These are phyloP conservation scores for Ulvella scutata DNA, from an alignment of 139 green algal species.

Conservation along the genomic window DNA sequence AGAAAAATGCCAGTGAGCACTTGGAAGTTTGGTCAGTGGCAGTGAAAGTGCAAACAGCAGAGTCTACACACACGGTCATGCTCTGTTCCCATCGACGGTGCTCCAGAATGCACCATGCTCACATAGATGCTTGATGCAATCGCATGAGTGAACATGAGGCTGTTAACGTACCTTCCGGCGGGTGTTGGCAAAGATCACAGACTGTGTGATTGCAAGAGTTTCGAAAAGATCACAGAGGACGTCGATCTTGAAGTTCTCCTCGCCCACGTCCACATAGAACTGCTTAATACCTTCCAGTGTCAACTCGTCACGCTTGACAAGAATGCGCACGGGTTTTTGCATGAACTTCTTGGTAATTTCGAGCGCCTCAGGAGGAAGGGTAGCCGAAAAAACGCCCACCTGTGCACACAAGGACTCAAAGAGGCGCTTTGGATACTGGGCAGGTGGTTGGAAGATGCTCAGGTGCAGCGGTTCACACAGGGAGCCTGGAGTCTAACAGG, in stretches of 20 bases:
- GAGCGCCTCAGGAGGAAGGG: conserved; percentile 93
- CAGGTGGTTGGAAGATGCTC: too few species aligned
- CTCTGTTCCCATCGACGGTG: too few species aligned
- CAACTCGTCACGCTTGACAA: conserved; percentile 99
- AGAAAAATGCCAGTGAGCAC: too few species aligned
- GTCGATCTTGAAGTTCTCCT: conserved; percentile 99
- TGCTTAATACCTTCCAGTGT: conserved; percentile 99
- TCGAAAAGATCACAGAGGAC: conserved; percentile 99
- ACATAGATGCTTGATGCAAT: too few species aligned
- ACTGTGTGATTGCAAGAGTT: conserved; percentile 98
- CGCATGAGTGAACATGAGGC: too few species aligned
- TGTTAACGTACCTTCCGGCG: conserved; percentile 89
- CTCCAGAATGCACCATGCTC: too few species aligned
- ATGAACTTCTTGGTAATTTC: conserved; percentile 99
- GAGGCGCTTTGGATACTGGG: too few species aligned
- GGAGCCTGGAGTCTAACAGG: too few species aligned
- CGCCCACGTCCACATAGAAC: conserved; percentile 81
- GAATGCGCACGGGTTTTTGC: conserved; percentile 98
- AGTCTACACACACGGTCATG: too few species aligned
- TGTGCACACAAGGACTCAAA: too few species aligned
- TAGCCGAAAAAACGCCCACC: conserved; percentile 98
- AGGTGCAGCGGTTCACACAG: too few species aligned
- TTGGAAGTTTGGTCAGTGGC: too few species aligned
- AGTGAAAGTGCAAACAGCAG: background rate
- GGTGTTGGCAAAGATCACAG: conserved; percentile 99